Evolutionary conservation across 495 filamentous ascomycete species (phyloP).

Genomic region (Lepidopterella palustris): DNA sequence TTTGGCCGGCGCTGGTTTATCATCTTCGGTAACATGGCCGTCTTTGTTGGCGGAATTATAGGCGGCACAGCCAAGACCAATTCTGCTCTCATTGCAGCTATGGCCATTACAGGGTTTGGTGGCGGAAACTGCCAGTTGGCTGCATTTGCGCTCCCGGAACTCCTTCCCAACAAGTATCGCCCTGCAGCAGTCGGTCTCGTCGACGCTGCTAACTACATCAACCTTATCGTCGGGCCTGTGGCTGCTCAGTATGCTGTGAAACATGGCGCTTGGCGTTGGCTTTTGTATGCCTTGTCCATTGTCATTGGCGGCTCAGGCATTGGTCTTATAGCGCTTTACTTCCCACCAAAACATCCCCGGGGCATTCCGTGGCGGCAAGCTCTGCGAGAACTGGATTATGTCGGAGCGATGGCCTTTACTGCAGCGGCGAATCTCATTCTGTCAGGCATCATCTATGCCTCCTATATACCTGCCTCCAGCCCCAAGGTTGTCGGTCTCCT

Average conservation of each 20-base stretch:
- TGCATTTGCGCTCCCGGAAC: constrained; percentile 37
- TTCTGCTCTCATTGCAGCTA: constrained; percentile 12
- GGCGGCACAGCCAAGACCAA: constrained; percentile 13
- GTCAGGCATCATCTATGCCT: constrained; percentile 20
- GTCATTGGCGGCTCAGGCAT: constrained; percentile 23
- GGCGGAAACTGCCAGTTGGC: constrained; percentile 21
- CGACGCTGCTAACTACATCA: constrained; percentile 30
- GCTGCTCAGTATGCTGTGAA: constrained; percentile 28
- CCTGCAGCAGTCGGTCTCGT: constrained; percentile 31
- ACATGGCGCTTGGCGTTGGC: constrained; percentile 29
- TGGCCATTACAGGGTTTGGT: constrained; percentile 16
- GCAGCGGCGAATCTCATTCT: constrained; percentile 11
- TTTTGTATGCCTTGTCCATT: constrained; percentile 30
- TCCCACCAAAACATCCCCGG: constrained; percentile 29
- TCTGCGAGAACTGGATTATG: constrained; percentile 31
- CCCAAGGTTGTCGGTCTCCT: constrained; percentile 18
- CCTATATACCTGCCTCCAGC: not conserved
- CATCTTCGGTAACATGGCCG: constrained; percentile 9
- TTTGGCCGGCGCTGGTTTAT: constrained; percentile 17
- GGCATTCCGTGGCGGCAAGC: constrained; percentile 26
- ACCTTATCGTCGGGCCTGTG: constrained; percentile 35
- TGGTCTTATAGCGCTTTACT: constrained; percentile 31
- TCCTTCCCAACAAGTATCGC: constrained; percentile 38
- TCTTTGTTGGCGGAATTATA: constrained; percentile 12
- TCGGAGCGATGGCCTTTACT: constrained; percentile 24